Conservation (phyloP, 2,329 filamentous ascomycete species). For the Verticillium tricorpus region DNA sequence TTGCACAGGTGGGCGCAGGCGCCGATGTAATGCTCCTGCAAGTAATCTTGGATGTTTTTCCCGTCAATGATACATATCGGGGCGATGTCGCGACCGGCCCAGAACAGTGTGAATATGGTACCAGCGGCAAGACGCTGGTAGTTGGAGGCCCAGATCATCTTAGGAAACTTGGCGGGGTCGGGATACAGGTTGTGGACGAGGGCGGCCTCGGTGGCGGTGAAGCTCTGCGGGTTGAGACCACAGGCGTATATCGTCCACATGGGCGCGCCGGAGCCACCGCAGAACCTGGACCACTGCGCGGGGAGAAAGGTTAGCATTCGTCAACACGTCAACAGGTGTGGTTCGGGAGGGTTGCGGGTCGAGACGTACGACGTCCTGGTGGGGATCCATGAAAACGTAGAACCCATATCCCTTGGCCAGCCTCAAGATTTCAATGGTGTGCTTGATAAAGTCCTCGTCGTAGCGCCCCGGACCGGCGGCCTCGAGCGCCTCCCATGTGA, state of each 20-base stretch:
- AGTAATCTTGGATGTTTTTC: constrained; percentile 92
- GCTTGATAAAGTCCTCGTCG: constrained; percentile 88
- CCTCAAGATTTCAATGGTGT: constrained; percentile 81
- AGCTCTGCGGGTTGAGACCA: constrained; percentile 81
- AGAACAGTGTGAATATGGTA: constrained; percentile 93
- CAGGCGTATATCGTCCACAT: constrained; percentile 98
- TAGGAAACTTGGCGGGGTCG: constrained; percentile 80
- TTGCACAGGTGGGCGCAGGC: constrained; percentile 78
- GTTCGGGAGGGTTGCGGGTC: not conserved
- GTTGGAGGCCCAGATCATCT: constrained; percentile 99
- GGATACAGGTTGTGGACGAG: constrained; percentile 93
- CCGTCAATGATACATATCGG: constrained; percentile 95
- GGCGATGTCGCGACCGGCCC: constrained; percentile 83
- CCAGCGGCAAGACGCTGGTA: constrained; percentile 83
- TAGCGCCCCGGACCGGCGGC: constrained; percentile 85
- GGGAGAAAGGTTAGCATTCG: constrained; percentile 14
- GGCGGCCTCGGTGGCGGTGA: constrained; percentile 82
- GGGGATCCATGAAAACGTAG: constrained; percentile 97
- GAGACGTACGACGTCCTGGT: constrained; percentile 83
- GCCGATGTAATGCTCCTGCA: constrained; percentile 79
- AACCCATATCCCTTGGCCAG: constrained; percentile 88
- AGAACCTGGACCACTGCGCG: constrained; percentile 81
- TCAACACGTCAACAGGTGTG: not conserved
- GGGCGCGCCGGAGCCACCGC: constrained; percentile 89
- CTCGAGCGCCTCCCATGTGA: constrained; percentile 99